phyloP scores from a whole-genome alignment of 257 asterid species.

The Salvia splendens region DNA sequence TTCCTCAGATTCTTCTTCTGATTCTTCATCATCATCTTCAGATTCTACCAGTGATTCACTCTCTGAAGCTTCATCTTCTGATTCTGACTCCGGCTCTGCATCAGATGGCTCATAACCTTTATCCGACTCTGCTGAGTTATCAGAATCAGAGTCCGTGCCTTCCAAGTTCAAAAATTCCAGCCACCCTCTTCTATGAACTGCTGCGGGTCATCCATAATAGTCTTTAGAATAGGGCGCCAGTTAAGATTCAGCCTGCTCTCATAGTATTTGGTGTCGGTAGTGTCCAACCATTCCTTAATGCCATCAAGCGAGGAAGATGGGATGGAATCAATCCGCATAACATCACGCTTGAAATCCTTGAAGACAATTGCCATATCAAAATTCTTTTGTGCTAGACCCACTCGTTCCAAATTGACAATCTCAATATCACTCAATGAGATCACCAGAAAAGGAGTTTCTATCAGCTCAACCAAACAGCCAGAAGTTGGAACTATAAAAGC shows the following conservation, averaged over 20 bases:
- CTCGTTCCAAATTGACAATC: slow-evolving; percentile 75
- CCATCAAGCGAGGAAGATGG: slow-evolving; percentile 68
- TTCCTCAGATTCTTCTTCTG: slow-evolving; percentile 55
- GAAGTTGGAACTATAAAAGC: slow-evolving; percentile 74
- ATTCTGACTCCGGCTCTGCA: slow-evolving; percentile 66
- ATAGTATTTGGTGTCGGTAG: slow-evolving; percentile 71
- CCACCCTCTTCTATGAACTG: slow-evolving; percentile 72
- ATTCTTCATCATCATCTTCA: slow-evolving; percentile 60
- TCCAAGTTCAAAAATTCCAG: slow-evolving; percentile 81
- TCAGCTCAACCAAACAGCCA: slow-evolving; percentile 67
- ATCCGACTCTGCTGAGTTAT: slow-evolving; percentile 61
- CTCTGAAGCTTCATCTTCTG: slow-evolving; percentile 66
- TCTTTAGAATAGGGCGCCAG: slow-evolving; percentile 69
- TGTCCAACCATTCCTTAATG: slow-evolving; percentile 77
- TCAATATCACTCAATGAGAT: slow-evolving; percentile 64
- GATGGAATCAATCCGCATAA: slow-evolving; percentile 68
- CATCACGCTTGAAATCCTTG: slow-evolving; percentile 78
- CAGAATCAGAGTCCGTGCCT: slow-evolving; percentile 68
- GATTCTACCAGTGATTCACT: slow-evolving; percentile 73
- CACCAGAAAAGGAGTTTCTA: slow-evolving; percentile 73
- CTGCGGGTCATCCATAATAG: slow-evolving; percentile 67
- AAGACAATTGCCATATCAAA: slow-evolving; percentile 76
- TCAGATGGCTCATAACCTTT: slow-evolving; percentile 74
- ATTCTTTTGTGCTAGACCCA: slow-evolving; percentile 84
- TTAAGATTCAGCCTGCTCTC: slow-evolving; percentile 83